Percentiles rank a stretch among this genome's conserved stretches.
Evolutionary conservation across 2,329 filamentous ascomycete species (phyloP).

Genomic region (Bipolaris zeicola): DNA sequence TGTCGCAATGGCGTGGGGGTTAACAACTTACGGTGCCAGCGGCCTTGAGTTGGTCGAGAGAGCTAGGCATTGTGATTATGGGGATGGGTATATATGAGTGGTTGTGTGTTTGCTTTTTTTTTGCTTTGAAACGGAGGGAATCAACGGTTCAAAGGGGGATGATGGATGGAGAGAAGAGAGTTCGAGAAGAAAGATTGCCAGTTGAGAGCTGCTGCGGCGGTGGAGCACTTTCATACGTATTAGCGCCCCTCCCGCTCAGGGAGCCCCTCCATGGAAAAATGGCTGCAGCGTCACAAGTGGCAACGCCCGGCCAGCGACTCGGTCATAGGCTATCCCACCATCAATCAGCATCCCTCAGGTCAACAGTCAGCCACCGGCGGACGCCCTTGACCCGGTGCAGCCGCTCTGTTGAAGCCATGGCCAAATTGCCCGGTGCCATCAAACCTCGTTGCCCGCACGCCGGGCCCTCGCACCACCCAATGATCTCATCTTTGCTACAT

Average conservation of each 20-base stretch:
- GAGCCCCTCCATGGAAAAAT: constrained; percentile 36
- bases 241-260: constrained; percentile 20
- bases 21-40: constrained; percentile 81
- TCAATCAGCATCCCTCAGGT: constrained; percentile 3
- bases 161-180: constrained; percentile 21
- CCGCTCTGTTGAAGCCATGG: not conserved
- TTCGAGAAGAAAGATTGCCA: constrained; percentile 22
- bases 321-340: not conserved
- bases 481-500: constrained; percentile 1
- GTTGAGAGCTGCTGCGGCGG: constrained; percentile 15
- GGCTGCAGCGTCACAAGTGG: constrained; percentile 44
- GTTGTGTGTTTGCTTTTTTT: constrained; percentile 10
- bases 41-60: constrained; percentile 97
- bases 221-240: constrained; percentile 29
- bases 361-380: constrained; percentile 3
- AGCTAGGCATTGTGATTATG: constrained; percentile 70
- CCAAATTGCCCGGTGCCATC: not conserved
- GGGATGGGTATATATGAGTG: constrained; percentile 25
- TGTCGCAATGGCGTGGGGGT: constrained; percentile 26
- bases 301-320: constrained; percentile 19
- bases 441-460: not conserved
- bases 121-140: constrained; percentile 1
- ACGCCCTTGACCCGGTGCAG: not conserved
- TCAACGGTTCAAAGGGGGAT: constrained; percentile 6
- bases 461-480: not conserved